Evolutionary conservation across 257 asterid species (phyloP).

Genomic region (Jaltomata sinuosa): DNA sequence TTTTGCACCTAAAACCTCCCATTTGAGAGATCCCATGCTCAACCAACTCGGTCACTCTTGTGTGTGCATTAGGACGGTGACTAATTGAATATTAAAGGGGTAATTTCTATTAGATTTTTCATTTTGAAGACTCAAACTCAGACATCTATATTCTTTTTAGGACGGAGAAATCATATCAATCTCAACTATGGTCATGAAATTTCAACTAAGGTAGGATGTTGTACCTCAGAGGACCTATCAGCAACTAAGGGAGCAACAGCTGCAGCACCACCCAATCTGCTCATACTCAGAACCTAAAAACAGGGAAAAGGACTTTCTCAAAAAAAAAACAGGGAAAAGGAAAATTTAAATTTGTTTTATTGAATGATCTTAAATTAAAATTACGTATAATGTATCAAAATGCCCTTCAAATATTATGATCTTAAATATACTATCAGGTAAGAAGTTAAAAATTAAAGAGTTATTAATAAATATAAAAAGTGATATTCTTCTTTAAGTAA

Average conservation of each 20-base stretch:
- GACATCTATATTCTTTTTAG: background rate
- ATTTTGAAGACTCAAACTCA: background rate
- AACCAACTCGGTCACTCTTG: no score
- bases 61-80: background rate
- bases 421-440: no score
- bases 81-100: background rate
- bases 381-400: no score
- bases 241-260: constrained; percentile 66
- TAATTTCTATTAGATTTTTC: background rate
- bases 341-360: no score
- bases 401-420: no score
- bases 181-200: no score
- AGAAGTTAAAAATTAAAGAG: no score
- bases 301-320: background rate
- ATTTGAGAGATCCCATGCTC: no score
- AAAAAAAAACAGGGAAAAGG: background rate
- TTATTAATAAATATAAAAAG: no score
- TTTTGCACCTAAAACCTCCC: no score
- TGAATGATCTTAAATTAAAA: no score
- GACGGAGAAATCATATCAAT: background rate
- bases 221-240: constrained; percentile 72
- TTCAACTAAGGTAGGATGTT: background rate
- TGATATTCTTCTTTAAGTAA: no score
- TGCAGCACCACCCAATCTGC: constrained; percentile 90
- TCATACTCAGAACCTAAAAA: constrained; percentile 79